phyloP scores from a whole-genome alignment of 31 red algal species.

The Asparagopsis taxiformis region DNA sequence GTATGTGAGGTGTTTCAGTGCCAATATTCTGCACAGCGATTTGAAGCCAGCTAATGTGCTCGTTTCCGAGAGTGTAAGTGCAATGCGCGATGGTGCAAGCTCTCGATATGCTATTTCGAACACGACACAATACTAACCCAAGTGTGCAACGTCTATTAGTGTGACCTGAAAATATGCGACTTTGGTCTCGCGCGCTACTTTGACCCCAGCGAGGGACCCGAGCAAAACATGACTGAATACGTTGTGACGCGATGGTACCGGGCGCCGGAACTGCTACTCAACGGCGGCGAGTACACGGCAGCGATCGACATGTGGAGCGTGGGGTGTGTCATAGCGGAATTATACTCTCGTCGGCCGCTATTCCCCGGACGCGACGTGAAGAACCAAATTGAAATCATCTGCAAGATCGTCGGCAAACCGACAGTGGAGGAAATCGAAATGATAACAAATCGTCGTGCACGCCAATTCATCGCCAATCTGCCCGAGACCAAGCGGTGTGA shows the following conservation, averaged over 20 bases:
- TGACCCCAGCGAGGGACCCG: constrained; percentile 45
- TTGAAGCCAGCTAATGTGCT: constrained; percentile 82
- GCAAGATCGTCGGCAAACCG: constrained; percentile 70
- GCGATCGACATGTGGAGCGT: constrained; percentile 93
- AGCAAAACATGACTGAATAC: constrained; percentile 81
- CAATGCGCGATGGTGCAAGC: background rate
- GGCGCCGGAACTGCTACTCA: constrained; percentile 91
- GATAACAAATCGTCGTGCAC: constrained; percentile 38
- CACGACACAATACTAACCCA: background rate
- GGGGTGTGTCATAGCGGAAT: constrained; percentile 93
- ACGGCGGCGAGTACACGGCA: constrained; percentile 63
- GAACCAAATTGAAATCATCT: constrained; percentile 82
- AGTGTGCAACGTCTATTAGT: constrained; percentile 37
- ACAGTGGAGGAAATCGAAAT: constrained; percentile 32
- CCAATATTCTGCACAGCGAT: constrained; percentile 73
- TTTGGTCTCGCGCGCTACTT: constrained; percentile 94
- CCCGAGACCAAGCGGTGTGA: constrained; percentile 1
- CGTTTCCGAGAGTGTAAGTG: constrained; percentile 55
- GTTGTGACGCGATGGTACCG: constrained; percentile 97
- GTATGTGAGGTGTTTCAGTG: constrained; percentile 21
- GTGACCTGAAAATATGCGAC: constrained; percentile 89
- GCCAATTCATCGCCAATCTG: constrained; percentile 36
- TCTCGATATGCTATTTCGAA: too few relatives aligned
- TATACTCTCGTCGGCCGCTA: constrained; percentile 66
- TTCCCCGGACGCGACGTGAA: constrained; percentile 81